Percentiles rank a stretch among this genome's conserved stretches.
Evolutionary conservation across 108 stramenopile species (phyloP).

Genomic region (Skeletonema costatum): DNA sequence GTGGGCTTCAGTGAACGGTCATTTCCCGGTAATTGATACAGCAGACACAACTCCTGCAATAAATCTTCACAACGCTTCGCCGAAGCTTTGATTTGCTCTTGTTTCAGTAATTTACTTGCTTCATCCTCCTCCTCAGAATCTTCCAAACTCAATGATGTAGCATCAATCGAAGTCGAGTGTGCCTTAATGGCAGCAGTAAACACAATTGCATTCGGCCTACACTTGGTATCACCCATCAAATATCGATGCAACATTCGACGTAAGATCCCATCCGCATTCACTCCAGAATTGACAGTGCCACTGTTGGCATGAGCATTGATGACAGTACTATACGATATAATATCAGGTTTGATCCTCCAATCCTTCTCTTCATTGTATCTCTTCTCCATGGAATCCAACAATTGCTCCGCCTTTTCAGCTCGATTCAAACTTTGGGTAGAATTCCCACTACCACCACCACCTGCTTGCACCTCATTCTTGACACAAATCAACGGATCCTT

Average conservation of each 20-base stretch:
- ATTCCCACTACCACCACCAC: not conserved
- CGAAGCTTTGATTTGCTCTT: conserved; percentile 13
- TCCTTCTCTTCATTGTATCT: conserved; percentile 37
- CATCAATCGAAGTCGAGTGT: conserved; percentile 36
- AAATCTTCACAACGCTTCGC: conserved; percentile 42
- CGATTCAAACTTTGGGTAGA: not conserved
- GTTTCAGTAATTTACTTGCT: not conserved
- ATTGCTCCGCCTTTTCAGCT: conserved; percentile 40
- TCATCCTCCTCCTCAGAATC: conserved; percentile 3
- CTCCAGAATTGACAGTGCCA: conserved; percentile 15
- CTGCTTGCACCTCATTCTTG: not conserved
- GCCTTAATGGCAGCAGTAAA: conserved; percentile 53
- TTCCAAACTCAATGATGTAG: conserved; percentile 5
- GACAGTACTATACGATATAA: conserved; percentile 48
- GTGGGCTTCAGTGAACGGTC: conserved; percentile 44
- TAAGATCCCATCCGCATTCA: conserved; percentile 34
- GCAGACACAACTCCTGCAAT: conserved; percentile 31
- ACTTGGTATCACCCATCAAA: conserved; percentile 30
- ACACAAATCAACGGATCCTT: conserved; percentile 33
- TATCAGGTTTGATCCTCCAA: conserved; percentile 40
- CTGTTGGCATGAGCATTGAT: conserved; percentile 54
- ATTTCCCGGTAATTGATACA: conserved; percentile 17
- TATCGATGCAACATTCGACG: conserved; percentile 32
- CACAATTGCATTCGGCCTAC: conserved; percentile 37
- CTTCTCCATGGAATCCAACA: conserved; percentile 45